Evolutionary conservation across 768 basidiomycete species (phyloP).

Genomic region (Suillus hirtellus): DNA sequence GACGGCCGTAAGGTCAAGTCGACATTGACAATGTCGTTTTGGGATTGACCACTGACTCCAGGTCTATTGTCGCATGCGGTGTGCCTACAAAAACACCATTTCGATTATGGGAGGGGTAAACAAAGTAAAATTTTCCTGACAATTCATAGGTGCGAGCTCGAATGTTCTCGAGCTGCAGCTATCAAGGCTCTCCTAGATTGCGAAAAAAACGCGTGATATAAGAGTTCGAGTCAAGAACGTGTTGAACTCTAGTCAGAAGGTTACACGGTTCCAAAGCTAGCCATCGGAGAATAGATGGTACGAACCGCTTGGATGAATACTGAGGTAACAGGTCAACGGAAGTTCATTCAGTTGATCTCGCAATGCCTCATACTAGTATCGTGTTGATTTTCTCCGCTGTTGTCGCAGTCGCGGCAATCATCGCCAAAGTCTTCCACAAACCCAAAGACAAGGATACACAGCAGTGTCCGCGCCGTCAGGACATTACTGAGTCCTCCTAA

Average conservation of each 20-base stretch:
- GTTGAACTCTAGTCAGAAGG: background rate
- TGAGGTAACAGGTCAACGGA: background rate
- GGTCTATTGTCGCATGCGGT: background rate
- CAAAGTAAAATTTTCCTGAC: background rate
- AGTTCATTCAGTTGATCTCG: background rate
- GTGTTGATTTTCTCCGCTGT: background rate
- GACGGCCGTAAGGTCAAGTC: too few relatives aligned
- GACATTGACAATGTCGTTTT: too few relatives aligned
- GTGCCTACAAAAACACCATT: background rate
- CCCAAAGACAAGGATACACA: constrained; percentile 17
- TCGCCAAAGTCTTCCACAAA: background rate
- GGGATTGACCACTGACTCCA: too few relatives aligned
- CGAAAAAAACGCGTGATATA: background rate
- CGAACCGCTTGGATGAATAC: background rate
- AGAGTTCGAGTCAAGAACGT: background rate
- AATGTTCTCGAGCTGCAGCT: background rate
- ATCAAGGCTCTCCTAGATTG: background rate
- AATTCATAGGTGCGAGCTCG: background rate
- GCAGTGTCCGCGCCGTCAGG: constrained; percentile 4
- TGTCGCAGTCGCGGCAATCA: background rate
- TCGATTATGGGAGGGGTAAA: background rate
- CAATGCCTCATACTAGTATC: background rate
- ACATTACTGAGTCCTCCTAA: constrained; percentile 20
- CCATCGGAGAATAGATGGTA: background rate
- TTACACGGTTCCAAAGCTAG: background rate